Evolutionary conservation across 208 protist species (phyloP), one percentile per base, ranked within the genome.

Genomic region (Wallacemonas rigidus): DNA sequence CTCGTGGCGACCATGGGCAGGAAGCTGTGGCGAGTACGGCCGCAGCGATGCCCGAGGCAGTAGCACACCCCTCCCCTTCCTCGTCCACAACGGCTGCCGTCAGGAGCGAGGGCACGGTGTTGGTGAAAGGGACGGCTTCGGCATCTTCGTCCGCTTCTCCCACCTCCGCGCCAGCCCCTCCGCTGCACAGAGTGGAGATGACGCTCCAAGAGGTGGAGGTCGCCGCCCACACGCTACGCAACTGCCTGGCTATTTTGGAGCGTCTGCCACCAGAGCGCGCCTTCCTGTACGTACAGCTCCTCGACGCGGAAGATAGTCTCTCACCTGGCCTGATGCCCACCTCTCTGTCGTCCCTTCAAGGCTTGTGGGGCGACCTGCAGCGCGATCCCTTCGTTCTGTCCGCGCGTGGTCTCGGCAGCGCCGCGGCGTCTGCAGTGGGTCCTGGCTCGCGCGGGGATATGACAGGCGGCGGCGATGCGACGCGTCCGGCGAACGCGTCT

Each of bases 181-280:
- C 54, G 54, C 48, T 53, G 54, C 15, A 11, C 14, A 8, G 60
- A 15, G 38, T 17, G 35, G 60, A 11, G 9, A 15, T 56, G 43
- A 68, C 63, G 45, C 63, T 54, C 43, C 63, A 68, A 43, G 80
- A 95, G 80, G 79, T 83, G 35, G 71, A 72, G 15, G 58, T 71
- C 14, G 89, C 89, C 55, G 73, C 69, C n/a, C 71, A 81, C 11
- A 79, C 80, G 41, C 71, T 95, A 62, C 85, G 89, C 44, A 74
- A 72, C 47, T 92, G 83, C 50, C 56, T 79, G 38, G 78, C 78
- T 6, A 72, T 90, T 67, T 74, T 95, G 74, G 88, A 93, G 75
- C 58, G 69, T 7, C 84, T 95, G 39, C 87, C 84, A 6, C 39
- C 75, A 26, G 58, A 79, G 3, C 75, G 82, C 6, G 78, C 77